A percentile compares a stretch with the other conserved stretches of the same genome.
Conservation (phyloP, 202 grass and related monocot species). For the Carex arenaria region DNA sequence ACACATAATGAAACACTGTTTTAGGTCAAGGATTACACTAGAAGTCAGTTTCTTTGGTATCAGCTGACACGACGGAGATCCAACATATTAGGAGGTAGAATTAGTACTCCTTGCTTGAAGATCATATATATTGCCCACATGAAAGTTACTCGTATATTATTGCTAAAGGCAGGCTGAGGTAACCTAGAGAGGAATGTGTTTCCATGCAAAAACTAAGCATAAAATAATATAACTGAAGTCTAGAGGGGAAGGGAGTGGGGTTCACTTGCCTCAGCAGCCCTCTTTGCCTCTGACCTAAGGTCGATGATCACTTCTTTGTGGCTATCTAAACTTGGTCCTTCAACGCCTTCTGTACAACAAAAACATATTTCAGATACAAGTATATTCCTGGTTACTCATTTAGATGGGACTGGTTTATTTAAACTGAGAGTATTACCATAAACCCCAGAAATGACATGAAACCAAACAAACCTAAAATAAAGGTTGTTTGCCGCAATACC, state of each 20-base stretch:
- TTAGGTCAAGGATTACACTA: background rate
- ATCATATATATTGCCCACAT: background rate
- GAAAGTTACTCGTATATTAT: background rate
- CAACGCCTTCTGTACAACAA: conserved; percentile 26
- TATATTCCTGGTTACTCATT: conserved; percentile 30
- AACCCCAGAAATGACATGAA: background rate
- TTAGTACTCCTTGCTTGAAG: background rate
- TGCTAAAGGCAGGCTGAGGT: background rate
- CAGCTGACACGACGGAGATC: background rate
- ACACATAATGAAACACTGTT: background rate
- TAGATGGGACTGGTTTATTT: conserved; percentile 28
- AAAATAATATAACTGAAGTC: conserved; percentile 1
- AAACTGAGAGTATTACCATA: background rate
- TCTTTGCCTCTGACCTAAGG: conserved; percentile 64
- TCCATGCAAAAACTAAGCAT: background rate
- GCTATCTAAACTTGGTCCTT: conserved; percentile 39
- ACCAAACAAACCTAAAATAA: background rate
- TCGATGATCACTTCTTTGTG: conserved; percentile 33
- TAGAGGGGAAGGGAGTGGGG: background rate
- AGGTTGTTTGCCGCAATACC: background rate
- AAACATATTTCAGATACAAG: conserved; percentile 32
- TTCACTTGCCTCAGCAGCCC: conserved; percentile 54
- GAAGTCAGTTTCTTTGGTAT: background rate
- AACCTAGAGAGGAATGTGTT: background rate
- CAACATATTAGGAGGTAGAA: background rate